These are phyloP conservation scores for Lyophyllum shimeji DNA, from an alignment of 768 basidiomycete genomes.

Conservation along the genomic window DNA sequence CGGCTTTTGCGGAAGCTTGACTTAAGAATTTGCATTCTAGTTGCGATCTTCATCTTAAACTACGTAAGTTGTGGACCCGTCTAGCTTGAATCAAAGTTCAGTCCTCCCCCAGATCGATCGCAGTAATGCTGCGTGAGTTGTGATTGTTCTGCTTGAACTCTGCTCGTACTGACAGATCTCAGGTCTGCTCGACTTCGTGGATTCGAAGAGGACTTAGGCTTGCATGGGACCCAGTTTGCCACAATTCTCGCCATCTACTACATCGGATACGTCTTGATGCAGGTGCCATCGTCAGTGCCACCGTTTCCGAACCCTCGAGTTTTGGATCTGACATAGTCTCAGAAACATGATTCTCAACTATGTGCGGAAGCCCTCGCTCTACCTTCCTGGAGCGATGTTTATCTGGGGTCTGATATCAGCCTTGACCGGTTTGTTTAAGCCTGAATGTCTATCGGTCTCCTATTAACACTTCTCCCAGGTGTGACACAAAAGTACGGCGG, in stretches of 20 bases:
- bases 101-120: neutral
- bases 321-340: conserved; percentile 23
- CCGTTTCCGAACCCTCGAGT: conserved; percentile 16
- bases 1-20: conserved; percentile 36
- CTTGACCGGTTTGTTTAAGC: conserved; percentile 31
- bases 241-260: conserved; percentile 52
- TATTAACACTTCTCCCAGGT: neutral
- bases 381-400: conserved; percentile 50
- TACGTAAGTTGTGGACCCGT: conserved; percentile 11
- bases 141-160: neutral
- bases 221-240: conserved; percentile 48
- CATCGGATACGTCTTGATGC: conserved; percentile 30
- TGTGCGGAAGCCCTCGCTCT: conserved; percentile 53
- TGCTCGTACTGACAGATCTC: neutral
- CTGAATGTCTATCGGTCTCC: neutral
- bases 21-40: conserved; percentile 32
- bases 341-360: conserved; percentile 61
- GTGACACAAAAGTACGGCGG: neutral
- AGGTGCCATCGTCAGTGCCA: conserved; percentile 30
- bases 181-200: conserved; percentile 58
- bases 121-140: neutral
- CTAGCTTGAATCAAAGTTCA: neutral
- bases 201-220: conserved; percentile 47
- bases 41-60: conserved; percentile 23
- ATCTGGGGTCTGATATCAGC: conserved; percentile 52